A percentile compares a stretch with the other conserved stretches of the same genome.
Evolutionary conservation across 176 grass and related monocot species (phyloP).

Genomic region (Triticum aestivum): DNA sequence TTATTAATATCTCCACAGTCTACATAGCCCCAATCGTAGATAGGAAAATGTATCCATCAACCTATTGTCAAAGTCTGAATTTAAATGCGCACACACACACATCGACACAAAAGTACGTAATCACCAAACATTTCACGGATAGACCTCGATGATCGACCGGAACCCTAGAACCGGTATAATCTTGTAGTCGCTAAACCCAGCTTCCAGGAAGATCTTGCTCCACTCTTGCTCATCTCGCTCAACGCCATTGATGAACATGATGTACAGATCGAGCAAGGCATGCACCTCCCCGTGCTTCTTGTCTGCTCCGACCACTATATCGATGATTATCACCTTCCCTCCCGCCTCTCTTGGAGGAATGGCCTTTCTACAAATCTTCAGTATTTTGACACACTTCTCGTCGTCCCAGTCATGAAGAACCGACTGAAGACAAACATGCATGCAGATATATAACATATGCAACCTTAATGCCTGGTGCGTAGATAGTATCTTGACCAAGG

Average conservation of each 20-base stretch:
- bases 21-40: background rate
- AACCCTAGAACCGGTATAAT: constrained; percentile 36
- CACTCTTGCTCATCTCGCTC: constrained; percentile 49
- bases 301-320: constrained; percentile 26
- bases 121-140: constrained; percentile 5
- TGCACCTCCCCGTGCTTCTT: constrained; percentile 20
- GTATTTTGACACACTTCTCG: constrained; percentile 40
- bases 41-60: background rate
- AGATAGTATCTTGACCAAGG: too few species aligned
- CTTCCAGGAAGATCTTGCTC: constrained; percentile 36
- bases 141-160: constrained; percentile 46
- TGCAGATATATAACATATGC: background rate
- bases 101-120: background rate
- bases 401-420: constrained; percentile 58
- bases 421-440: constrained; percentile 25
- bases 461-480: too few species aligned
- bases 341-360: constrained; percentile 9
- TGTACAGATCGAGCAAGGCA: constrained; percentile 9
- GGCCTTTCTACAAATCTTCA: constrained; percentile 39
- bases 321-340: constrained; percentile 53
- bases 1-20: background rate
- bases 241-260: constrained; percentile 29
- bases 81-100: background rate
- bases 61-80: background rate
- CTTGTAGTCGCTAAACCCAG: constrained; percentile 43